A percentile compares a stretch with the other conserved stretches of the same genome.
Evolutionary conservation across 139 green algal genomes (phyloP).

Genomic region (Ettlia oleoabundans): DNA sequence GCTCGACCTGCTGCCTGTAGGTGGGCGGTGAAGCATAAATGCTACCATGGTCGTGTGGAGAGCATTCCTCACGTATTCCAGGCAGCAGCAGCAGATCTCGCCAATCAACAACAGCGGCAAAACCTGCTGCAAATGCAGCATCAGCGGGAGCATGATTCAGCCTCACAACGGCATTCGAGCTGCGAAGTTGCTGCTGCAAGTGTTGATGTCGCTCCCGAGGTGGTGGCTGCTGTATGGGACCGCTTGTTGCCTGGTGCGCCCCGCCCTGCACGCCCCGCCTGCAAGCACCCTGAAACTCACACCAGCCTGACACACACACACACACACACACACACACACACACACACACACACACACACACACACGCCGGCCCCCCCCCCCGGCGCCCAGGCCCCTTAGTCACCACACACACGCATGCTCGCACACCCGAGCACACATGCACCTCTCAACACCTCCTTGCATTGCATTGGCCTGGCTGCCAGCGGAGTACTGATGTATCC

Average conservation of each 20-base stretch:
- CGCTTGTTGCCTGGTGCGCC: constrained; percentile 32
- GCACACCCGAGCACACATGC: too few relatives aligned
- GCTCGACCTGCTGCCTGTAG: not conserved
- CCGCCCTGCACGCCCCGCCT: not conserved
- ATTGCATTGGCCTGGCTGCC: too few relatives aligned
- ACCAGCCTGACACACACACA: too few relatives aligned
- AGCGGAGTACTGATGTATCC: too few relatives aligned
- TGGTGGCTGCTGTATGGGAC: constrained; percentile 44
- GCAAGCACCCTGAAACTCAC: too few relatives aligned
- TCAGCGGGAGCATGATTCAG: not conserved
- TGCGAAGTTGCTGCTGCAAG: too few relatives aligned
- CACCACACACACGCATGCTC: too few relatives aligned
- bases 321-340: too few relatives aligned
- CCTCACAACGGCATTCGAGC: not conserved
- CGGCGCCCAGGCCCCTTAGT: too few relatives aligned
- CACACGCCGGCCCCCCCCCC: too few relatives aligned
- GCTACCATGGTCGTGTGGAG: constrained; percentile 58
- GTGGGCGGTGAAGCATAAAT: constrained; percentile 58
- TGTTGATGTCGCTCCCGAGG: constrained; percentile 7
- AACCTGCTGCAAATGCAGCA: not conserved
- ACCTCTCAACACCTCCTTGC: too few relatives aligned
- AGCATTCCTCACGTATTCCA: constrained; percentile 61
- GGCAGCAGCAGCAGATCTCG: constrained; percentile 41
- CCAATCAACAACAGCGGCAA: not conserved
- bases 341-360: too few relatives aligned